Evolutionary conservation across 768 basidiomycete species (phyloP), one percentile per base, ranked within the genome.

Genomic region (Lenzites betulinus): DNA sequence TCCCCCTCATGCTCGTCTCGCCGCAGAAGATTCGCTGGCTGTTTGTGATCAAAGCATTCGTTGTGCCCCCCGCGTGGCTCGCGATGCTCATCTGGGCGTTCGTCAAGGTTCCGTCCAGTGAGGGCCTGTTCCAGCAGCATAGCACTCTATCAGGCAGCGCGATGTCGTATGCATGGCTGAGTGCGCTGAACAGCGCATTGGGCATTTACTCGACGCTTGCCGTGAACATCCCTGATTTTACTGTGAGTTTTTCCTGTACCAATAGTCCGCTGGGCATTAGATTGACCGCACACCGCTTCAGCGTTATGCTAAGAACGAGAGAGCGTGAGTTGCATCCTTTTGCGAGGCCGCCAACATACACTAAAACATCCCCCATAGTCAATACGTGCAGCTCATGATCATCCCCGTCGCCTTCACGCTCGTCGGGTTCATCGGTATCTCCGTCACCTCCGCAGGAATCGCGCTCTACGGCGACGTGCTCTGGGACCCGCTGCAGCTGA

Each of bases 161-260:
- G 26, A 75, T 86, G 49, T 80, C 82, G n/a, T 92, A 90, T 88
- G 89, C 83, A 2, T 94, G 90, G 90, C 74, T 96, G 49, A 79
- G 79, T 53, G 84, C 86, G 0, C 67, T 96, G 59, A 95, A 93
- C 69, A 85, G 87, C 53, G 87, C 88, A 1, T 73, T 95, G 22
- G 91, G 90, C 0, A 82, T 84, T 62, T 94, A 88, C 72, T 75
- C 87, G 4, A 90, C 88, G 9, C 75, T 90, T 15, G 81, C 87
- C 0, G 86, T 90, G 64, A 93, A 93, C 67, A 92, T 93, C 59
- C 88, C 92, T 1, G 93, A 95, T 73, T 93, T 95, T 68, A 92
- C 92, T 23, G 63, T 67, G 39, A 59, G 65, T 62, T 0, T 4
- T 11, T 33, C 13, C 35, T 46, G 6, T 41, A 4, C 6, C 3